Conservation (phyloP, 768 basidiomycete species). For the Boletus subparvulus region DNA sequence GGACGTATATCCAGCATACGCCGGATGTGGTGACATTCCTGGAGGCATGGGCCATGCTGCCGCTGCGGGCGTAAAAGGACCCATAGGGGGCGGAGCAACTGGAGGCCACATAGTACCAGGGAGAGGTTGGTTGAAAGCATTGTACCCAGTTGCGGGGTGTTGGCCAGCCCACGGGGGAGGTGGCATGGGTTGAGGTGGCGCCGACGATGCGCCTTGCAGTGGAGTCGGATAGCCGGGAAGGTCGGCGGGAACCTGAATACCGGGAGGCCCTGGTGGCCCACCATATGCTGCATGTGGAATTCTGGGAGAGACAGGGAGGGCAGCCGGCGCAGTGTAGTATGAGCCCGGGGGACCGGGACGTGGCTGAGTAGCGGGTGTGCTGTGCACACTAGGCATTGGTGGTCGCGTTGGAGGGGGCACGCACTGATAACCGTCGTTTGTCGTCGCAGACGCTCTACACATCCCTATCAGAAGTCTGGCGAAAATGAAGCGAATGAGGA, state of each 20-base stretch:
- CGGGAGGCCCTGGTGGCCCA: slow-evolving; percentile 3
- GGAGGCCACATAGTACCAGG: slow-evolving; percentile 23
- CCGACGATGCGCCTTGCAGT: slow-evolving; percentile 28
- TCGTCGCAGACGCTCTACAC: too few relatives aligned
- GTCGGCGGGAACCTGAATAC: slow-evolving; percentile 25
- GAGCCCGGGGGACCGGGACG: slow-evolving; percentile 31
- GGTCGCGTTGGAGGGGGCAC: slow-evolving; percentile 14
- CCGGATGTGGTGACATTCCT: slow-evolving; percentile 23
- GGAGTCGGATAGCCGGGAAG: slow-evolving; percentile 33
- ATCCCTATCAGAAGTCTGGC: background rate
- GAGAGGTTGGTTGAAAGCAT: slow-evolving; percentile 33
- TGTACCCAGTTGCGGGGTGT: slow-evolving; percentile 25
- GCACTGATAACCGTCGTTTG: too few relatives aligned
- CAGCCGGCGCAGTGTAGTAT: slow-evolving; percentile 32
- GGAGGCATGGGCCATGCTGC: slow-evolving; percentile 27
- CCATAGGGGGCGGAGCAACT: slow-evolving; percentile 15
- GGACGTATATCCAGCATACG: slow-evolving; percentile 23
- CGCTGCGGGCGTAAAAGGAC: slow-evolving; percentile 25
- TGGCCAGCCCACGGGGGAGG: slow-evolving; percentile 20
- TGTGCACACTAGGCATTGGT: slow-evolving; percentile 27
- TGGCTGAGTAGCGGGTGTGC: slow-evolving; percentile 23
- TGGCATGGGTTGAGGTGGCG: slow-evolving; percentile 17
- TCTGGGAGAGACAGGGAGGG: slow-evolving; percentile 27
- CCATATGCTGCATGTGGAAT: slow-evolving; percentile 7
- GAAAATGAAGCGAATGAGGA: background rate